Evolutionary conservation across 129 eudicot species (phyloP), one percentile per base, ranked within the genome.

Genomic region (Flaveria robusta): DNA sequence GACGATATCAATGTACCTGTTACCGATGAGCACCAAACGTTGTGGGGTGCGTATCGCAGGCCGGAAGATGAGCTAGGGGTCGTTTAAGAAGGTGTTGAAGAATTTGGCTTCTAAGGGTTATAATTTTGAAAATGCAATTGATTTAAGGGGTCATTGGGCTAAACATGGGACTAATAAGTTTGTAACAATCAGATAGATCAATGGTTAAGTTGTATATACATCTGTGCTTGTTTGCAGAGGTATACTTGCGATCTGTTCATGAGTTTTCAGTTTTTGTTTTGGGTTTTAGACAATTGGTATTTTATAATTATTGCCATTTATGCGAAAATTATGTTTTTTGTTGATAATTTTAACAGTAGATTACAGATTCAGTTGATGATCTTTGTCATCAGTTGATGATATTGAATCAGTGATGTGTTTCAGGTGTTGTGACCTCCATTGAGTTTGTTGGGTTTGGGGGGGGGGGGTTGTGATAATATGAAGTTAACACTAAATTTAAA

Each of bases 81-180:
- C 98, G 11, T 93, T 93, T 73, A 93, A 93, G 88, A 93, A 93
- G 89, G 98, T 93, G 8, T 66, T 93, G 83, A 97, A 90, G 78
- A 93, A 88, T 81, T 86, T 93, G 41, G 88, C 89, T 9, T 68
- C 89, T 7, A 97, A 93, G 76, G 90, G 92, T 15, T 93, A 88
- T 71, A 84, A 86, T 76, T 93, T 93, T 81, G 81, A 84, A 76
- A 87, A 84, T 71, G 96, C 98, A 20, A 93, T 93, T 78, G 98
- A 93, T 75, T 74, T 93, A 85, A 93, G 83, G 98, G 81, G 79
- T 81, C 89, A 90, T 72, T 93, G 98, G 97, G 98, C 98, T 10
- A 93, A 93, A 65, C 98, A 93, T 77, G 98, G 98, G n/a, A 93
- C 98, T 66, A 93, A 93, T 85, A 93, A 93, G 91, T 93, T 93